Evolutionary conservation across 768 basidiomycete species (phyloP), one percentile per base, ranked within the genome.

Genomic region (Russula brevipes): DNA sequence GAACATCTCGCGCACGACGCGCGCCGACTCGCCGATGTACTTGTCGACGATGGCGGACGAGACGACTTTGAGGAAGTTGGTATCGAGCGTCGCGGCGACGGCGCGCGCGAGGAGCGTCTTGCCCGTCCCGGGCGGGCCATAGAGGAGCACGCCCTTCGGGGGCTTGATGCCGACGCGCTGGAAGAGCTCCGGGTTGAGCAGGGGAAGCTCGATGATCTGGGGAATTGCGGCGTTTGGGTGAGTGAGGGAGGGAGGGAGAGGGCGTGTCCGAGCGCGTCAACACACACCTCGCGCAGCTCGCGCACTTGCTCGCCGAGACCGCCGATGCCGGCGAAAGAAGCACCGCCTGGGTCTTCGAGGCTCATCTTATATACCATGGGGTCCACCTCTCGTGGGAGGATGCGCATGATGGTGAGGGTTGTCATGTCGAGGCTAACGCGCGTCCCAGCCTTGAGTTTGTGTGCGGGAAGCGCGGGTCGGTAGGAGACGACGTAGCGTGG

Each of bases 291-390:
- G 66, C 97, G 86, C 66, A 99, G 76, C 72, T 99, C 97, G 61
- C 97, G 84, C 53, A 99, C 95, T 79, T 99, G 97, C 66, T 98
- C 97, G 49, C 88, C 83, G 60, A 99, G 76, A 24, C 97, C 97
- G 70, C 97, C 97, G 58, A 99, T 98, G 64, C 94, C 95, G 1
- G 96, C 96, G 73, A 98, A 98, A 4, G 92, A 85, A 7, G 91
- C 95, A 54, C 89, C 89, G 78, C 94, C 94, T 2, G 97, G 94
- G 71, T 98, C 96, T 75, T 99, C 97, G 71, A 97, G 79, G 67
- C 93, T 96, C 97, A 98, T 99, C 78, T 98, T 98, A 80, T 99
- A 99, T 11, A 99, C 96, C 70, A 96, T 78, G 16, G 97, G 97
- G 73, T 99, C 97, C 7, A 99, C 93, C 74, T 99, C 97, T 66